A percentile compares a stretch with the other conserved stretches of the same genome.
These are phyloP conservation scores for Talaromyces funiculosus DNA, from an alignment of 2,329 filamentous ascomycete genomes.

Conservation along the genomic window DNA sequence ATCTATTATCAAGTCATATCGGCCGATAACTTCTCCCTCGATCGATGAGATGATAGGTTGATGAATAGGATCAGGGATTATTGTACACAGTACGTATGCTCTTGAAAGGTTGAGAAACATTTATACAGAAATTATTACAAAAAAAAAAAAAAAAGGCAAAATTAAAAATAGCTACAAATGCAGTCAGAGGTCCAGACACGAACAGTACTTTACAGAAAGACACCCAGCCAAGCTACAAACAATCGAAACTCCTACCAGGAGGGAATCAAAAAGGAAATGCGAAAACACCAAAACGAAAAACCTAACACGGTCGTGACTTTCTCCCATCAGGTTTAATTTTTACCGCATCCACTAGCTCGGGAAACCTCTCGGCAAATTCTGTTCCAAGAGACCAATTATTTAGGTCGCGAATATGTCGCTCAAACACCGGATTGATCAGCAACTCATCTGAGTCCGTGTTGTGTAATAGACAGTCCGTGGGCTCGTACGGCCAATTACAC, in stretches of 20 bases:
- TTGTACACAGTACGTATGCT: too few species aligned
- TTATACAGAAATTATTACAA: background rate
- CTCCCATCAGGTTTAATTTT: conserved; percentile 27
- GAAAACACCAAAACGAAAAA: background rate
- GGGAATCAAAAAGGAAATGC: background rate
- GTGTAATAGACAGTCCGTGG: conserved; percentile 62
- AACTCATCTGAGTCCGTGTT: conserved; percentile 53
- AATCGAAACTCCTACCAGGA: background rate
- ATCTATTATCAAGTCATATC: background rate
- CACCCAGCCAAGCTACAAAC: background rate
- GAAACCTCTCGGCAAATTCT: conserved; percentile 61
- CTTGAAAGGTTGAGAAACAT: background rate
- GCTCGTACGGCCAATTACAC: conserved; percentile 80
- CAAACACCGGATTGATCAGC: conserved; percentile 80
- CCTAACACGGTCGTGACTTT: background rate
- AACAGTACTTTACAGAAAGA: background rate
- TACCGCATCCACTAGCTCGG: conserved; percentile 45
- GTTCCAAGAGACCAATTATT: conserved; percentile 78
- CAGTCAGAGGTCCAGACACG: background rate
- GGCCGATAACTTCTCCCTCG: background rate
- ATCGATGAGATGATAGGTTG: background rate
- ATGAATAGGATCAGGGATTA: background rate
- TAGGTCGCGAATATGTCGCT: conserved; percentile 67
- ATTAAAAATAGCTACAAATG: conserved; percentile 1
- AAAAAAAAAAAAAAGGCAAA: too few species aligned